Evolutionary conservation across 768 basidiomycete genomes (phyloP).

Genomic region (Russula foetens): DNA sequence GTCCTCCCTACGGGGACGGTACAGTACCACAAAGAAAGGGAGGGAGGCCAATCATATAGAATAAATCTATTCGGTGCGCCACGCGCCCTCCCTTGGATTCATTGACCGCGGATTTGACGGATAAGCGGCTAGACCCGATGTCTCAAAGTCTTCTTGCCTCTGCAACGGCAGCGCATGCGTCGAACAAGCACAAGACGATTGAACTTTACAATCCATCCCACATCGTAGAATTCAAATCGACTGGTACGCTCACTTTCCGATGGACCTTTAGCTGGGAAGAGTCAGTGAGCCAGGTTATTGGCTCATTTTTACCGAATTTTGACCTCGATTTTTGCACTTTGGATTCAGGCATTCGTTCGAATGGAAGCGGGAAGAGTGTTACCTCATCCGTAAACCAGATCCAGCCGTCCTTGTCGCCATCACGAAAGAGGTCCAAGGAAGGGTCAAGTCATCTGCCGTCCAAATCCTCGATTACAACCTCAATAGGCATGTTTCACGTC

Average conservation of each 20-base stretch:
- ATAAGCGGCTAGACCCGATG: slow-evolving; percentile 48
- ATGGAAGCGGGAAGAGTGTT: slow-evolving; percentile 82
- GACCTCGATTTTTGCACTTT: neutral
- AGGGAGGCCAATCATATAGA: slow-evolving; percentile 47
- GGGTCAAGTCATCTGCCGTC: slow-evolving; percentile 53
- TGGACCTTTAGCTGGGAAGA: slow-evolving; percentile 83
- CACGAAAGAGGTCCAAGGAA: slow-evolving; percentile 65
- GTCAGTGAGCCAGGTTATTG: slow-evolving; percentile 35
- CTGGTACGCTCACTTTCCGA: slow-evolving; percentile 63
- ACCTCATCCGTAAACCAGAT: slow-evolving; percentile 76
- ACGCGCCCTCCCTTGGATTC: neutral
- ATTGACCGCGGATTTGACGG: neutral
- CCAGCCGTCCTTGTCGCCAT: slow-evolving; percentile 80
- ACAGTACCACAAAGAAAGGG: slow-evolving; percentile 67
- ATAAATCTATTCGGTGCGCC: slow-evolving; percentile 59
- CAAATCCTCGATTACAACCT: slow-evolving; percentile 85
- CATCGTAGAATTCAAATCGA: slow-evolving; percentile 62
- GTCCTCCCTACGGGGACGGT: slow-evolving; percentile 51
- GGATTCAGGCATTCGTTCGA: slow-evolving; percentile 65
- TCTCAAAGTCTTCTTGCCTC: slow-evolving; percentile 65
- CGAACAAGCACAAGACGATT: slow-evolving; percentile 65
- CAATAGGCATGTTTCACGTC: slow-evolving; percentile 41
- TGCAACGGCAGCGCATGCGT: slow-evolving; percentile 52
- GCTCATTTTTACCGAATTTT: neutral
- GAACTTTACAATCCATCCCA: slow-evolving; percentile 69